Base-by-base conservation (phyloP, 2,329 filamentous ascomycete species). In the Diaporthe citri region DNA sequence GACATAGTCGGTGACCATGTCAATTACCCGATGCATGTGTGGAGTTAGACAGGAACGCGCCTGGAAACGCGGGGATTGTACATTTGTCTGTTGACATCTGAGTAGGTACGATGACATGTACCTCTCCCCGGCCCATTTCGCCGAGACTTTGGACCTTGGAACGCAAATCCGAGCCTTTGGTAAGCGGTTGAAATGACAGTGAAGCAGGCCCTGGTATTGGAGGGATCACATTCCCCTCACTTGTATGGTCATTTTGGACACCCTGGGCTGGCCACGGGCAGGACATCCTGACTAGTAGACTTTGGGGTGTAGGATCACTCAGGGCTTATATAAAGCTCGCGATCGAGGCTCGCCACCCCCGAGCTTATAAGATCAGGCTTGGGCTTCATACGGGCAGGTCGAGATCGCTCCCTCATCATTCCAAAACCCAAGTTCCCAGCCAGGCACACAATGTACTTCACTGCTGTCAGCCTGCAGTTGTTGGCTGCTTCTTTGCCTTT, bases 401-500 rank as follows among this genome's bases (percentile, higher is more conserved):
- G 10, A 67, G 62, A 9, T 9, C 20, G 13, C 10, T 15, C 7
- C 4, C 9, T 22, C 20, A 7, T 25, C 20, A 20, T 34, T 8
- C 25, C 13, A 25, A 22, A 25, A 4, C 41, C 13, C 56, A 9
- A 25, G 4, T 67, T 4, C 12, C 4, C 12, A 10, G 43, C 9
- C 4, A 67, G 12, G 43, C 28, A 36, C 31, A 51, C 28, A 7
- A 66, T 66, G 60, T 4, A 36, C 20, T n/a, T 66, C 28, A 51
- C 60, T 36, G 10, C 76, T 52, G 28, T 78, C 55, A 66, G 80
- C 28, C 72, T 81, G n/a, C 73, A 79, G 46, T 67, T 82, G 34
- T 77, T 83, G 46, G 78, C 81, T 66, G 79, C 77, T 57, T 79
- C 74, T 72, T 77, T 76, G 80, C 83, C 76, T 15, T 46, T 81